A percentile compares a stretch with the other conserved stretches of the same genome.
These are phyloP conservation scores for Garcia nutans DNA, from an alignment of 345 rosid species.

Conservation along the genomic window DNA sequence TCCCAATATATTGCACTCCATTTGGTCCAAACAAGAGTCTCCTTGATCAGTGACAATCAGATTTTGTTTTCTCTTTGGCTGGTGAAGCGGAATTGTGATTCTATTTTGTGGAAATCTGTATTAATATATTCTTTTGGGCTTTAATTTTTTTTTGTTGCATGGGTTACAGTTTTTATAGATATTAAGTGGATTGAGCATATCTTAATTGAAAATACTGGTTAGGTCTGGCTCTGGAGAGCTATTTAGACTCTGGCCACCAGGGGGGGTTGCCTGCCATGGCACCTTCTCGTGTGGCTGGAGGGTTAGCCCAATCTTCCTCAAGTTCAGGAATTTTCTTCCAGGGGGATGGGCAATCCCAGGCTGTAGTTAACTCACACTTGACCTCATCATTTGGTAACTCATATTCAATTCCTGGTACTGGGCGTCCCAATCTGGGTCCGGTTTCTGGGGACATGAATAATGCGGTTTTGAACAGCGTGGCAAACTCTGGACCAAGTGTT, in stretches of 20 bases:
- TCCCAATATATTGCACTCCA: constrained; percentile 28
- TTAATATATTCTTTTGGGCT: constrained; percentile 3
- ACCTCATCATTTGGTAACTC: constrained; percentile 79
- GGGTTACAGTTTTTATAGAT: constrained; percentile 25
- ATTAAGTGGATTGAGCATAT: constrained; percentile 32
- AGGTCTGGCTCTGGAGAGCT: constrained; percentile 75
- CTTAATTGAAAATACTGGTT: constrained; percentile 29
- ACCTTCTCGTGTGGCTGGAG: constrained; percentile 78
- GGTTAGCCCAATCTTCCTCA: constrained; percentile 84
- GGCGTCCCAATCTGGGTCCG: constrained; percentile 60
- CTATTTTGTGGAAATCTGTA: constrained; percentile 14
- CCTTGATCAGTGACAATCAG: constrained; percentile 24
- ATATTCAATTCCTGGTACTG: constrained; percentile 67
- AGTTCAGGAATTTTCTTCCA: constrained; percentile 92
- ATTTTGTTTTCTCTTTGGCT: constrained; percentile 26
- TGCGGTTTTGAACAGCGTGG: constrained; percentile 72
- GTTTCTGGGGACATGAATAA: constrained; percentile 85
- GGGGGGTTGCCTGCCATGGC: constrained; percentile 61
- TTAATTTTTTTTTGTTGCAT: constrained; percentile 10
- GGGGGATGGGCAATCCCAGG: constrained; percentile 92
- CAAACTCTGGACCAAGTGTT: constrained; percentile 86
- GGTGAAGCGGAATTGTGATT: constrained; percentile 28
- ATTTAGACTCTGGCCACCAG: constrained; percentile 57
- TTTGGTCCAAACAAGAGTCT: constrained; percentile 32
- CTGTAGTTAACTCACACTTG: constrained; percentile 82